These are phyloP conservation scores for Musa itinerans DNA, from an alignment of 176 grass and related monocot species.

Conservation along the genomic window DNA sequence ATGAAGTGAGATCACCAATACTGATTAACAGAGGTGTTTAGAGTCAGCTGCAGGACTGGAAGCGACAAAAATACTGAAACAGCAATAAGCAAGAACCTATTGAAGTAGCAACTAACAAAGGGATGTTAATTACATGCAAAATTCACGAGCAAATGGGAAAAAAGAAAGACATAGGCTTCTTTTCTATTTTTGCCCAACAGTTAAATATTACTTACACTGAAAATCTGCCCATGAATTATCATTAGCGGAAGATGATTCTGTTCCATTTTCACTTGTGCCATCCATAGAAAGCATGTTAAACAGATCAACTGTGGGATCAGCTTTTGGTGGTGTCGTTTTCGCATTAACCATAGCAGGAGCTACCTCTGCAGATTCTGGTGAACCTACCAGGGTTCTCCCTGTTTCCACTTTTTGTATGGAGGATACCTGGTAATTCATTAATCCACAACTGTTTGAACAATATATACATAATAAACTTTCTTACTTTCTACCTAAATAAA, in stretches of 20 bases:
- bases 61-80: background rate
- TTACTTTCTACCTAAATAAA: background rate
- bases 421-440: constrained; percentile 37
- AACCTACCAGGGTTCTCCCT: constrained; percentile 46
- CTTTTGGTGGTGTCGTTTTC: constrained; percentile 55
- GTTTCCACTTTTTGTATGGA: constrained; percentile 50
- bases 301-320: constrained; percentile 79
- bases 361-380: constrained; percentile 34
- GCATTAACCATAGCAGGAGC: constrained; percentile 33
- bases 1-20: background rate
- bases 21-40: background rate
- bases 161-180: background rate
- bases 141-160: background rate
- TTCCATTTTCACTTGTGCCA: constrained; percentile 42
- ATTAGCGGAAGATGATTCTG: constrained; percentile 42
- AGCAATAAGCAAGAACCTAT: background rate
- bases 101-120: background rate
- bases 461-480: background rate
- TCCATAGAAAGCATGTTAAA: constrained; percentile 89
- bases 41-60: too few relatives aligned
- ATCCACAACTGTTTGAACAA: constrained; percentile 7
- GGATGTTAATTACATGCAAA: background rate
- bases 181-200: background rate
- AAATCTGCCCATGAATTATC: constrained; percentile 89
- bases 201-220: constrained; percentile 53